phyloP scores from a whole-genome alignment of 1,139 yeast genomes.

The Lodderomyces elongisporus region DNA sequence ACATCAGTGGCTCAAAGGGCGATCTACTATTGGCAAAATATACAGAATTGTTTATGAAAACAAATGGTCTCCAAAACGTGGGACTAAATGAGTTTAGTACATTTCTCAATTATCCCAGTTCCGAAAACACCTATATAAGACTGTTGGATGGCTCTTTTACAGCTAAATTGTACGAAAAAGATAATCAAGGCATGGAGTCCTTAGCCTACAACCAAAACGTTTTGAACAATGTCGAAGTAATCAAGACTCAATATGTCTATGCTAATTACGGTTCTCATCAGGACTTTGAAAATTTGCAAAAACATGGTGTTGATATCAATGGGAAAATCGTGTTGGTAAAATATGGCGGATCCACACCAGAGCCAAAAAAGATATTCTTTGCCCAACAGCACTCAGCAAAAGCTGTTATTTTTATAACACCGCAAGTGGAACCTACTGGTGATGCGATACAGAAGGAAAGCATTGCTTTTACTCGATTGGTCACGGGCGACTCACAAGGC shows the following conservation, averaged over 20 bases:
- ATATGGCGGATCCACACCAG: constrained; percentile 49
- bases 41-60: constrained; percentile 51
- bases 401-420: constrained; percentile 36
- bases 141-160: constrained; percentile 31
- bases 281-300: constrained; percentile 49
- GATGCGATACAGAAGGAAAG: constrained; percentile 58
- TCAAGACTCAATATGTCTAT: constrained; percentile 51
- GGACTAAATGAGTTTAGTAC: constrained; percentile 48
- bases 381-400: constrained; percentile 30
- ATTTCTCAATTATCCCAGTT: constrained; percentile 53
- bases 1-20: constrained; percentile 82
- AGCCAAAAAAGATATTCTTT: constrained; percentile 30
- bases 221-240: constrained; percentile 38
- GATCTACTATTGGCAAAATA: constrained; percentile 68
- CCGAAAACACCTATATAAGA: constrained; percentile 25
- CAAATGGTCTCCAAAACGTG: constrained; percentile 51
- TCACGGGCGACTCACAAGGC: constrained; percentile 74
- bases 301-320: constrained; percentile 29
- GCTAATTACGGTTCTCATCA: constrained; percentile 55
- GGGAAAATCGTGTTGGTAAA: constrained; percentile 54
- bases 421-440: constrained; percentile 19
- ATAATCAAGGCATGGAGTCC: constrained; percentile 30
- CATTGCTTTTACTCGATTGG: constrained; percentile 59
- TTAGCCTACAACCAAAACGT: constrained; percentile 69
- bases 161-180: constrained; percentile 35